Evolutionary conservation across 768 basidiomycete species (phyloP), one percentile per base, ranked within the genome.

Genomic region (Hygrocybe coccinea): DNA sequence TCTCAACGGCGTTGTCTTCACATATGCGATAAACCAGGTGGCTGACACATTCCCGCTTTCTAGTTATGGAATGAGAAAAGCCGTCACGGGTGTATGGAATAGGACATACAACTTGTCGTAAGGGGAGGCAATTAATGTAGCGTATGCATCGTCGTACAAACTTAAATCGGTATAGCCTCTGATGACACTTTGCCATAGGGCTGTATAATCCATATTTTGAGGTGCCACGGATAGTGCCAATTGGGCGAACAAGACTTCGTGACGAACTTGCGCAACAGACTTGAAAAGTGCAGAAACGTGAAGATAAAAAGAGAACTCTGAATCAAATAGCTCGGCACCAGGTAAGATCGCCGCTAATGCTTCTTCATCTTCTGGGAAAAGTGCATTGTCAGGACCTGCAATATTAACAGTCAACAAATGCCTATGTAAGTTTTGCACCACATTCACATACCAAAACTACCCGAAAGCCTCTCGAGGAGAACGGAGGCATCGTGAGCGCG

Each of bases 1-100:
- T 79, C 50, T 87, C 86, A 15, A 93, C 81, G 35, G 89, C 85
- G 64, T 87, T 81, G 55, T 86, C 85, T 67, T 97, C 93, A 67
- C 95, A 97, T 90, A 97, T 95, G 60, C 84, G 82, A 62, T 92
- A 87, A 56, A 93, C 85, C 49, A 99, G 76, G 58, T 89, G 86
- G 48, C 84, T 83, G 22, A 91, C 80, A 64, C 84, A 87, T 59
- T 94, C 92, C 49, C 83, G 82, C 74, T 86, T 89, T 64, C 94
- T 97, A 68, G 36, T 44, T 25, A 29, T 56, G 35, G 22, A 47
- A 45, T 56, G 57, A 35, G 50, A 17, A n/a, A n/a, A 59, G 47
- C 19, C 17, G 29, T 24, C 21, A 35, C 50, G 37, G 44, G 53
- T 49, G 53, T 39, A 54, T 49, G 51, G 19, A 55, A 44, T 56